Conservation (phyloP, 2,329 filamentous ascomycete genomes). For the Coniochaeta sp. region DNA sequence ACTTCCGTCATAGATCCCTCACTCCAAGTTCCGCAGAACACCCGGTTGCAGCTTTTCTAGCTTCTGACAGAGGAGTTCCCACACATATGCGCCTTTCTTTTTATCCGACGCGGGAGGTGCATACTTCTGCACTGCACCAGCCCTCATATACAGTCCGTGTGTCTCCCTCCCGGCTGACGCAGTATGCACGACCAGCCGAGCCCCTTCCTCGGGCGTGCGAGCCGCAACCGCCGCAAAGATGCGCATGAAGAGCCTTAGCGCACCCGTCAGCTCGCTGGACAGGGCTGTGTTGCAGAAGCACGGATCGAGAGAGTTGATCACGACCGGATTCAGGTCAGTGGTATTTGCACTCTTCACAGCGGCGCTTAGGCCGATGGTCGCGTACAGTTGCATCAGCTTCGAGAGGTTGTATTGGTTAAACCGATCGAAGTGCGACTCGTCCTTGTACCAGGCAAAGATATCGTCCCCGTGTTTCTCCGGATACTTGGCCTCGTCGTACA, state of each 20-base stretch:
- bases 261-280: constrained; percentile 4
- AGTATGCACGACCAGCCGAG: constrained; percentile 11
- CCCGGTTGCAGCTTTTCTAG: constrained; percentile 7
- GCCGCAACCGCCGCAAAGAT: constrained; percentile 8
- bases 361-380: constrained; percentile 6
- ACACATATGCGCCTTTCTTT: constrained; percentile 5
- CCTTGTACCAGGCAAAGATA: constrained; percentile 11
- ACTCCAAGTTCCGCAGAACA: constrained; percentile 2
- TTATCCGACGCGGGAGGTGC: constrained; percentile 6
- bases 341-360: background rate
- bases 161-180: constrained; percentile 9
- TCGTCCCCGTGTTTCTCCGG: constrained; percentile 11
- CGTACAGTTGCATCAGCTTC: constrained; percentile 11
- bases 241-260: constrained; percentile 3
- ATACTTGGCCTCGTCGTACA: constrained; percentile 14
- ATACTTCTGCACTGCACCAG: constrained; percentile 9
- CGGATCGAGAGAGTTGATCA: constrained; percentile 15
- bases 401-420: constrained; percentile 12
- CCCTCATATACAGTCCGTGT: constrained; percentile 12
- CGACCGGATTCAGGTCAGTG: constrained; percentile 6
- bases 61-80: constrained; percentile 6
- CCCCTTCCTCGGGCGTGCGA: constrained; percentile 11
- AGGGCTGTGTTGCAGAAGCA: constrained; percentile 15
- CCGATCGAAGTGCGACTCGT: constrained; percentile 8
- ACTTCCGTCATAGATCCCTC: no score